A percentile compares a stretch with the other conserved stretches of the same genome.
These are phyloP conservation scores for Leptographium flavum DNA, from an alignment of 2,329 filamentous ascomycete species.

Conservation along the genomic window DNA sequence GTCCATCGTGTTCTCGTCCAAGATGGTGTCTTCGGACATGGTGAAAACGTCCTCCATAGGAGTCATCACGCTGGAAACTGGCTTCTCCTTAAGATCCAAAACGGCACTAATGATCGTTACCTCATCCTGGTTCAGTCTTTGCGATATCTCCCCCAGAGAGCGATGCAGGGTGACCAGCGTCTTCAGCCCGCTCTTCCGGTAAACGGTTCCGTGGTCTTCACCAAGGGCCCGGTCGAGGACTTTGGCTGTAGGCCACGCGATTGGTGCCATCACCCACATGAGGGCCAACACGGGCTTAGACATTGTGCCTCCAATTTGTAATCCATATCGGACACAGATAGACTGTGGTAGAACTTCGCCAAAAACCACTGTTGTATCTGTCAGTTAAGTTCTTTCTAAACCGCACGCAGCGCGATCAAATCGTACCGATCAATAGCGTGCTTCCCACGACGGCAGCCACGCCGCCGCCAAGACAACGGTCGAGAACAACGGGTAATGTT, in stretches of 20 bases:
- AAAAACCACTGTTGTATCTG: slow-evolving; percentile 62
- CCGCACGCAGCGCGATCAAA: no score
- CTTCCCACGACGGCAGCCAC: slow-evolving; percentile 89
- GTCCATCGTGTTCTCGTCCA: slow-evolving; percentile 92
- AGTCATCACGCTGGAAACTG: slow-evolving; percentile 93
- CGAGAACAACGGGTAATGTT: slow-evolving; percentile 85
- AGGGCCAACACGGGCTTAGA: slow-evolving; percentile 71
- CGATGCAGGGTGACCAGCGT: slow-evolving; percentile 92
- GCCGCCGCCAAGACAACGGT: slow-evolving; percentile 84
- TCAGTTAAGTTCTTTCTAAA: no score
- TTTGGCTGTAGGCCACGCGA: slow-evolving; percentile 92
- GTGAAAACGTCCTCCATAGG: slow-evolving; percentile 96
- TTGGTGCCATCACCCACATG: slow-evolving; percentile 83
- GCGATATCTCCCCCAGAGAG: slow-evolving; percentile 70
- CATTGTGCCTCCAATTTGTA: slow-evolving; percentile 91
- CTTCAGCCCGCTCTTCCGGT: slow-evolving; percentile 96
- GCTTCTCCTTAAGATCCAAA: slow-evolving; percentile 88
- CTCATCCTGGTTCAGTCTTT: slow-evolving; percentile 90
- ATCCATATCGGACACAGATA: slow-evolving; percentile 86
- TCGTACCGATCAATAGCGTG: slow-evolving; percentile 80
- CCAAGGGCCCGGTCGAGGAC: slow-evolving; percentile 86
- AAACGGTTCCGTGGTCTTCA: slow-evolving; percentile 88
- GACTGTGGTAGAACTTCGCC: slow-evolving; percentile 94
- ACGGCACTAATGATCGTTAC: slow-evolving; percentile 98
- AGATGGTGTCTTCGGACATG: slow-evolving; percentile 84